Evolutionary conservation across 2,329 filamentous ascomycete genomes (phyloP).

Genomic region (Aureobasidium leucospermi): DNA sequence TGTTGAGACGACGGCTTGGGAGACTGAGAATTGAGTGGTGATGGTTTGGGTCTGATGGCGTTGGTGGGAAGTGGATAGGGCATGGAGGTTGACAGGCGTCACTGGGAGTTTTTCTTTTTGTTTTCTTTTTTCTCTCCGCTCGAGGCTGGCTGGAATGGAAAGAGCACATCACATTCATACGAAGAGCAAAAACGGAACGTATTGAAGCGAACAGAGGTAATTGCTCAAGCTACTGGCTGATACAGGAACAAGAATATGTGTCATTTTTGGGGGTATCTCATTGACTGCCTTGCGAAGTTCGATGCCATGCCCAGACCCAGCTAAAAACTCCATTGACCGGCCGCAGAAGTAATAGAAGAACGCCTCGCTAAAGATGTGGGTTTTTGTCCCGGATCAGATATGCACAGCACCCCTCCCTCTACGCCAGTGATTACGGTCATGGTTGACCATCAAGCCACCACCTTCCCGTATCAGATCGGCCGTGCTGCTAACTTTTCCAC

Average conservation of each 20-base stretch:
- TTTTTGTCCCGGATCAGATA: background rate
- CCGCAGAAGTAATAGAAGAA: constrained; percentile 21
- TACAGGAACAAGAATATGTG: background rate
- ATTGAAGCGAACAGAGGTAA: background rate
- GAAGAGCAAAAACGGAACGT: no score
- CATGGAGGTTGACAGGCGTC: background rate
- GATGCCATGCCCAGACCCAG: background rate
- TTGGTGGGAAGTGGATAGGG: background rate
- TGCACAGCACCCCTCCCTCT: constrained; percentile 27
- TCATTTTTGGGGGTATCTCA: background rate
- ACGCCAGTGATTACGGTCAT: constrained; percentile 53
- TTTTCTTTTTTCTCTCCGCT: background rate
- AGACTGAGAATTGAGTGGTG: constrained; percentile 24
- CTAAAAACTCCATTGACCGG: background rate
- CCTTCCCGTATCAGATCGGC: constrained; percentile 25
- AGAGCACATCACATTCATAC: background rate
- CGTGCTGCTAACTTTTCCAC: constrained; percentile 22
- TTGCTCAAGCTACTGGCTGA: no score
- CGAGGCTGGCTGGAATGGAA: background rate
- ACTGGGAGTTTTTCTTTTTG: background rate
- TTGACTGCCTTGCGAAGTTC: background rate
- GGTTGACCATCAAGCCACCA: constrained; percentile 48
- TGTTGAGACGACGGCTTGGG: constrained; percentile 57
- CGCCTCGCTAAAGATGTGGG: constrained; percentile 31
- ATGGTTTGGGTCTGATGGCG: background rate